Base-by-base conservation (phyloP, 495 filamentous ascomycete genomes). In the Annulohypoxylon nitens region DNA sequence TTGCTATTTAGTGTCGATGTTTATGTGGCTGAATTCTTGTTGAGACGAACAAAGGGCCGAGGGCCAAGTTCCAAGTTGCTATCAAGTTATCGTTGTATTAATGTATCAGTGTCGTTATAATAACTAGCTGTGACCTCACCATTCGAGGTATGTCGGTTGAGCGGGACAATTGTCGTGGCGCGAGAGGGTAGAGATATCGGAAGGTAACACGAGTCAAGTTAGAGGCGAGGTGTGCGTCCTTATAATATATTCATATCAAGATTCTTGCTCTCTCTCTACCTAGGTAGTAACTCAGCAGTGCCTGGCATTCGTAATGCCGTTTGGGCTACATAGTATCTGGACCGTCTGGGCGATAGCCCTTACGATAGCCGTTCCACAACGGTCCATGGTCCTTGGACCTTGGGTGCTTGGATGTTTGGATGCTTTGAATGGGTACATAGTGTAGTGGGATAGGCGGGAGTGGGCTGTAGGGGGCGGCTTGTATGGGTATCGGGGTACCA, bases 181-280 rank as follows among this genome's bases (percentile, higher is more conserved):
- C 25, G 34, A 48, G 58, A 55, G 45, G 23, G 33, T 54, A 45
- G 34, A 70, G 45, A 41, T 14, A 33, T 62, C n/a, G 25, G 53
- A 39, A 55, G 53, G 67, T 64, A 54, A 53, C 62, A 74, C 58
- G 61, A 67, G 58, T 63, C 51, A 48, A 60, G 12, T 18, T 4
- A 14, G 33, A 39, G 25, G 18, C 25, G 59, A 61, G 51, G 62
- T 20, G 57, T 51, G 58, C 39, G 20, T 47, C 43, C 12, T 63
- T 51, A 61, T 69, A 30, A 69, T 69, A 69, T 69, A 74, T 74
- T 58, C 48, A 43, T 12, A 11, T 64, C 18, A 4, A 37, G 30
- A 47, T 25, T 67, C 34, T 16, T 4, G 12, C 4, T 26, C 11
- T 43, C 39, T 63, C 36, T 16, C 5, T 30, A 30, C 30, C 30